phyloP scores from a whole-genome alignment of 495 filamentous ascomycete species.

The Penicillium canariense region DNA sequence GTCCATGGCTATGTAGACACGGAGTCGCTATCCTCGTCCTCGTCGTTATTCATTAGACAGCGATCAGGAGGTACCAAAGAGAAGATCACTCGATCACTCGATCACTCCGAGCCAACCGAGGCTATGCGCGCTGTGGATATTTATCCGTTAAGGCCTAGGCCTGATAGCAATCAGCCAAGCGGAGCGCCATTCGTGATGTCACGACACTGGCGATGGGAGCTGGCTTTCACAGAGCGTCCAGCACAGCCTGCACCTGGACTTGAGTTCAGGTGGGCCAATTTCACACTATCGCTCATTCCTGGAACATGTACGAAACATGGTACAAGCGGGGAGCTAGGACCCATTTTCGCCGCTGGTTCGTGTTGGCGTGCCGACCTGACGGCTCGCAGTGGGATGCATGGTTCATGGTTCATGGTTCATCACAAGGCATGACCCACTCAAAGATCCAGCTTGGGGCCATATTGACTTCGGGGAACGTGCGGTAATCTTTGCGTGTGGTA shows the following conservation, averaged over 20 bases:
- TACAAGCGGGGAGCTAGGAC: background rate
- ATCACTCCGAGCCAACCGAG: too few species aligned
- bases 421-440: conserved; percentile 1
- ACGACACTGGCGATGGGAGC: background rate
- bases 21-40: too few species aligned
- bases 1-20: too few species aligned
- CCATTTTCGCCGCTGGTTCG: background rate
- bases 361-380: conserved; percentile 9
- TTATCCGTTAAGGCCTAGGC: background rate
- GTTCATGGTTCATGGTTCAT: conserved; percentile 2
- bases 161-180: background rate
- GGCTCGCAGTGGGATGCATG: background rate
- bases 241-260: conserved; percentile 1
- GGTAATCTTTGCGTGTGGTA: too few species aligned
- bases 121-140: background rate
- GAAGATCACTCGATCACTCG: too few species aligned
- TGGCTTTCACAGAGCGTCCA: too few species aligned
- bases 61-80: too few species aligned
- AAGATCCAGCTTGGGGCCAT: background rate
- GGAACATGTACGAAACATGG: background rate
- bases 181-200: background rate
- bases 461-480: too few species aligned
- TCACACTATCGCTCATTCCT: background rate
- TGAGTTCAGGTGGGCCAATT: background rate
- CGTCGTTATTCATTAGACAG: too few species aligned